phyloP scores from a whole-genome alignment of 805 yeast species.

The Yamadazyma olivae region DNA sequence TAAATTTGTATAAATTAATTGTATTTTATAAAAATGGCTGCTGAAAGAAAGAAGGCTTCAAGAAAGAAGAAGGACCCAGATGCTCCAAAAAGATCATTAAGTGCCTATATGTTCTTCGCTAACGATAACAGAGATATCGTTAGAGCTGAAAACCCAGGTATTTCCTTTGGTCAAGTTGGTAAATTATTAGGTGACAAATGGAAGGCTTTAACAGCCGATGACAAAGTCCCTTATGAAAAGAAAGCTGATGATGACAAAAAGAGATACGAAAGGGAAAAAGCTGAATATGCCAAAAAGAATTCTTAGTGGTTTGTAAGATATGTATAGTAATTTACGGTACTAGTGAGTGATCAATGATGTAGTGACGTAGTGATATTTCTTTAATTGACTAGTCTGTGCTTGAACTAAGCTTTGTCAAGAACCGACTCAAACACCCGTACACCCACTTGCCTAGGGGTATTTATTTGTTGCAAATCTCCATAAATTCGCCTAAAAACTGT shows the following conservation, averaged over 20 bases:
- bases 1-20: too few relatives aligned
- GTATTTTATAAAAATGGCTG: conserved; percentile 7
- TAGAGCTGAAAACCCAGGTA: conserved; percentile 95
- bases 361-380: too few relatives aligned
- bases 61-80: conserved; percentile 78
- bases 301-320: conserved; percentile 9
- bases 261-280: conserved; percentile 96
- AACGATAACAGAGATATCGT: conserved; percentile 96
- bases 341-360: background rate
- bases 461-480: too few relatives aligned
- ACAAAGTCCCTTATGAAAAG: conserved; percentile 84
- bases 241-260: conserved; percentile 96
- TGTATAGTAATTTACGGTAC: conserved; percentile 8
- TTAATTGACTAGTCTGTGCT: too few relatives aligned
- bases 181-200: conserved; percentile 93
- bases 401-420: too few relatives aligned
- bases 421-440: too few relatives aligned
- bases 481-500: too few relatives aligned
- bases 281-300: conserved; percentile 58
- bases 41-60: conserved; percentile 42
- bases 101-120: conserved; percentile 99
- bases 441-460: too few relatives aligned
- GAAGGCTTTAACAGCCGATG: conserved; percentile 84
- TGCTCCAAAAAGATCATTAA: conserved; percentile 98
- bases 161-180: conserved; percentile 93